Conservation (phyloP, 306 rosid species). For the Lathyrus oleraceus region DNA sequence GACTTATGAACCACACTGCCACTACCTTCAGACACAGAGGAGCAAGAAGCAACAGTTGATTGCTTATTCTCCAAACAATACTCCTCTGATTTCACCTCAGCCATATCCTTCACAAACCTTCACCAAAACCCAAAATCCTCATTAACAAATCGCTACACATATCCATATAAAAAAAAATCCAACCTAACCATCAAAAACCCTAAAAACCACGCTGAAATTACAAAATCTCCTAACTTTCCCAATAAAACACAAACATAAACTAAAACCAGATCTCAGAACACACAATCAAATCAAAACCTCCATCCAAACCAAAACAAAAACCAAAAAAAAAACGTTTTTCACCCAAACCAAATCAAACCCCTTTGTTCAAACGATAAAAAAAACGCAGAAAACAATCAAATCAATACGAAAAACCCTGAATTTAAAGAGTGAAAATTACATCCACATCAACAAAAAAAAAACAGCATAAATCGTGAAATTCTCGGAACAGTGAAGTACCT, state of each 20-base stretch:
- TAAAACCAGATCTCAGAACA: conserved; percentile 68
- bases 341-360: conserved; percentile 35
- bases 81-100: conserved; percentile 68
- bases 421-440: conserved; percentile 1
- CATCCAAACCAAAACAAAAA: neutral
- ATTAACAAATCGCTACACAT: conserved; percentile 33
- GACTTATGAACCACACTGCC: conserved; percentile 73
- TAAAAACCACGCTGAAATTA: conserved; percentile 35
- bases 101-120: conserved; percentile 60
- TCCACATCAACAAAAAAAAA: neutral
- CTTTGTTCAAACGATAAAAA: conserved; percentile 6
- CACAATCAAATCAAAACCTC: conserved; percentile 55
- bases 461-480: neutral
- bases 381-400: conserved; percentile 40
- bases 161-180: conserved; percentile 2
- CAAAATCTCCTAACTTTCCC: conserved; percentile 38
- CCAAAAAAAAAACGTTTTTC: conserved; percentile 24
- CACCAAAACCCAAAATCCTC: conserved; percentile 58
- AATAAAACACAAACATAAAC: conserved; percentile 35
- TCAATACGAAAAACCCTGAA: conserved; percentile 33
- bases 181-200: conserved; percentile 41
- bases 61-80: conserved; percentile 90
- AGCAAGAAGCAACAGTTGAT: conserved; percentile 76
- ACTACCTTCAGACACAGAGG: conserved; percentile 79
- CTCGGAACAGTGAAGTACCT: conserved; percentile 52